These are phyloP conservation scores for Gomphus bonarii DNA, from an alignment of 1,284 basidiomycete genomes.

Conservation along the genomic window DNA sequence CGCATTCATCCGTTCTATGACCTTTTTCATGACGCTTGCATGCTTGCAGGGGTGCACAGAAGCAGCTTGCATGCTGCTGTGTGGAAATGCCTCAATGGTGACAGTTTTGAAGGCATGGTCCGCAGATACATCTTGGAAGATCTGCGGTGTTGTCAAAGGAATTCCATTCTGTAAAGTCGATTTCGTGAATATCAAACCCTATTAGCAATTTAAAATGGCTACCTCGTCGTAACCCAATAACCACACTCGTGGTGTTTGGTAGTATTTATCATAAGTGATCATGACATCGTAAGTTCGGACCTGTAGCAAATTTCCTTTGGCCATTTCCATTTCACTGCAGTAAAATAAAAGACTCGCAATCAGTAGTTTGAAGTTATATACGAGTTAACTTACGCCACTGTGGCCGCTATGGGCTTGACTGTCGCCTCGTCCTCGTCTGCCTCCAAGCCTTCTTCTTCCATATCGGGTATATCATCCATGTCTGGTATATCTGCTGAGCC, in stretches of 20 bases:
- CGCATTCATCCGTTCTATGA: constrained; percentile 97
- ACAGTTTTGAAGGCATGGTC: constrained; percentile 99
- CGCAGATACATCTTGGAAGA: constrained; percentile 95
- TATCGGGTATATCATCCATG: constrained; percentile 87
- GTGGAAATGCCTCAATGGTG: constrained; percentile 96
- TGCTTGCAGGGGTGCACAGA: constrained; percentile 99
- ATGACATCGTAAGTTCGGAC: constrained; percentile 99
- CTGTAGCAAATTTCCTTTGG: constrained; percentile 80
- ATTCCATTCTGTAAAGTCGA: constrained; percentile 59
- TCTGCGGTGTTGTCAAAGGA: constrained; percentile 79
- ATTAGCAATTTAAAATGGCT: constrained; percentile 4
- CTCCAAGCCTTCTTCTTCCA: constrained; percentile 78
- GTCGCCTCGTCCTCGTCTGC: constrained; percentile 73
- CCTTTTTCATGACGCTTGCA: constrained; percentile 99
- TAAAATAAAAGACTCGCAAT: neutral
- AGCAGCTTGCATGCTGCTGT: constrained; percentile 79
- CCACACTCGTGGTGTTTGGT: constrained; percentile 95
- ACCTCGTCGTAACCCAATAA: constrained; percentile 93
- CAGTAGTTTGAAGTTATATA: neutral
- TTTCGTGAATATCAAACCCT: neutral
- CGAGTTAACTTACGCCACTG: constrained; percentile 28
- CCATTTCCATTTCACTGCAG: constrained; percentile 47
- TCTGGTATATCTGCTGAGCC: constrained; percentile 40
- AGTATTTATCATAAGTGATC: constrained; percentile 99
- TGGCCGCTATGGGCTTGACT: constrained; percentile 41